Evolutionary conservation across 306 rosid genomes (phyloP).

Genomic region (Benincasa hispida): DNA sequence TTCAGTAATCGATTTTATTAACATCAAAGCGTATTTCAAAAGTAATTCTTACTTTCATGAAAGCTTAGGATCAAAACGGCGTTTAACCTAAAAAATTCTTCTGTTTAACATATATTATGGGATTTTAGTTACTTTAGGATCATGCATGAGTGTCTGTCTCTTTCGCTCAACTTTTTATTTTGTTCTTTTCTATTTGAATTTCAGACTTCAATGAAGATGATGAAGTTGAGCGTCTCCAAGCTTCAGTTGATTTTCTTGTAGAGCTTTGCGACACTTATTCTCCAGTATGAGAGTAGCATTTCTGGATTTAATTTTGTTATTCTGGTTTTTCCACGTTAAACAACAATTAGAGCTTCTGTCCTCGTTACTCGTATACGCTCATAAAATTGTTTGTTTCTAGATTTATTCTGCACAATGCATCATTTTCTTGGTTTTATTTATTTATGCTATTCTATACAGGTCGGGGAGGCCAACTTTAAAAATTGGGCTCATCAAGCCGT

Average conservation of each 20-base stretch:
- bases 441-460: slow-evolving; percentile 26
- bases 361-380: background rate
- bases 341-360: background rate
- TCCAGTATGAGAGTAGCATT: slow-evolving; percentile 30
- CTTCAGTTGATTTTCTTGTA: slow-evolving; percentile 77
- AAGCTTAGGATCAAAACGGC: no score
- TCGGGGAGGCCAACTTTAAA: slow-evolving; percentile 38
- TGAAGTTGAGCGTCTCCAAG: slow-evolving; percentile 67
- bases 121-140: background rate
- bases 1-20: background rate
- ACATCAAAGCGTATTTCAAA: background rate
- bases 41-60: background rate
- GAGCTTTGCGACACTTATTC: slow-evolving; percentile 60
- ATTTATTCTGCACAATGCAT: background rate
- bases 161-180: background rate
- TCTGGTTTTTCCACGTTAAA: background rate
- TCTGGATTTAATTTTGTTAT: background rate
- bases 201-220: slow-evolving; percentile 44
- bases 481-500: slow-evolving; percentile 82
- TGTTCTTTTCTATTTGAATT: background rate
- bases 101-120: background rate
- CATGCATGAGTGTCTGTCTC: background rate
- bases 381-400: background rate
- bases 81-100: no score
- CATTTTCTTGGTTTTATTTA: background rate